Percentiles rank a stretch among this genome's conserved stretches.
phyloP scores from a whole-genome alignment of 1,284 basidiomycete species.

The Cutaneotrichosporon dermatis region DNA sequence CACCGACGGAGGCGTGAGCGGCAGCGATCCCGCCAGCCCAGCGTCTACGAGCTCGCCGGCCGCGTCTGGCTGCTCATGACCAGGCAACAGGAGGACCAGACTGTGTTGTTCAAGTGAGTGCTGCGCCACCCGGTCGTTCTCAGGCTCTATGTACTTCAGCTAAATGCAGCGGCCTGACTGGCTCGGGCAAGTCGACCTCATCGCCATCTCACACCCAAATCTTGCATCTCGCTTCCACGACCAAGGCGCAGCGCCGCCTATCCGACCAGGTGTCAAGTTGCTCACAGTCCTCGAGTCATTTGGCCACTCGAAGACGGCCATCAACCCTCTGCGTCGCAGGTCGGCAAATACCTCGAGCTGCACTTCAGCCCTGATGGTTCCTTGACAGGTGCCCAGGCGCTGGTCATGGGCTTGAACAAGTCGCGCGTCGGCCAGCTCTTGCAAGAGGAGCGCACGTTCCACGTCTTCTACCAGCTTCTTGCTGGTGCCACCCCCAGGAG shows the following conservation, averaged over 20 bases:
- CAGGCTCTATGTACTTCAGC: background rate
- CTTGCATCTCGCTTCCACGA: constrained; percentile 71
- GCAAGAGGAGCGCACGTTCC: constrained; percentile 83
- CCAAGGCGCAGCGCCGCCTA: constrained; percentile 66
- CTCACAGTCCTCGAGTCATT: constrained; percentile 77
- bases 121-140: background rate
- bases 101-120: constrained; percentile 73
- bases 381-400: constrained; percentile 64
- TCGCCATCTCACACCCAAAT: constrained; percentile 72
- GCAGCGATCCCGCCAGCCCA: constrained; percentile 58
- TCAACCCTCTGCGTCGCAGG: constrained; percentile 81
- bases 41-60: constrained; percentile 80
- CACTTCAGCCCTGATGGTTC: constrained; percentile 58
- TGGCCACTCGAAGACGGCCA: constrained; percentile 74
- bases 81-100: constrained; percentile 69
- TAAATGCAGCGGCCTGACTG: constrained; percentile 68
- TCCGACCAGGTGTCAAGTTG: constrained; percentile 73
- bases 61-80: constrained; percentile 77
- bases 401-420: constrained; percentile 84
- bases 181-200: constrained; percentile 77
- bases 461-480: constrained; percentile 88
- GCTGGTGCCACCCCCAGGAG: constrained; percentile 74
- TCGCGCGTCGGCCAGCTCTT: constrained; percentile 67
- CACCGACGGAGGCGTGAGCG: constrained; percentile 14
- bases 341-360: constrained; percentile 76